These are phyloP conservation scores for Lotmaria passim DNA, from an alignment of 208 protist species.

Conservation along the genomic window DNA sequence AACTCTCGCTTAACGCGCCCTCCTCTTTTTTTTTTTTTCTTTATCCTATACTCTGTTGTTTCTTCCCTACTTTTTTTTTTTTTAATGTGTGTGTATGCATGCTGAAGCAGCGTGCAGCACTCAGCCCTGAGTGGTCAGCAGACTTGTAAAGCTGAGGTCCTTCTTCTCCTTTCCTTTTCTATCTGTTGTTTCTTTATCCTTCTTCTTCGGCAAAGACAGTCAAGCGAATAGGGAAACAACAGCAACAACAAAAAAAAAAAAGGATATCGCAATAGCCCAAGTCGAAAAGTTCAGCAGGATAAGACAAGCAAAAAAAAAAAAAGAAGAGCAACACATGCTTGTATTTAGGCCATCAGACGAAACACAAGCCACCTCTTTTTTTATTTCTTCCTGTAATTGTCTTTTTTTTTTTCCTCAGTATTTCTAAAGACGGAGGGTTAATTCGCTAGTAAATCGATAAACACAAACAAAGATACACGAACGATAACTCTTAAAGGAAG, in stretches of 20 bases:
- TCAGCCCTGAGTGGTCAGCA: no score
- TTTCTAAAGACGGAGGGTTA: neutral
- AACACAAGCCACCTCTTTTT: no score
- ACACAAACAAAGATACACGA: neutral
- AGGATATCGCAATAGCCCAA: no score
- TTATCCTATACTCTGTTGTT: neutral
- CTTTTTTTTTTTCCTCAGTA: slow-evolving; percentile 3
- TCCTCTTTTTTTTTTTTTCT: slow-evolving; percentile 8
- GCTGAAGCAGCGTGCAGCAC: no score
- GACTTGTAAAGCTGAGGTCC: no score
- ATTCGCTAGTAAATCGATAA: no score
- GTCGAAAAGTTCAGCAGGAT: no score
- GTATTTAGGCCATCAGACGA: no score
- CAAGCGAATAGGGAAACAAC: neutral
- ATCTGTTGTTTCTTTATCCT: slow-evolving; percentile 4
- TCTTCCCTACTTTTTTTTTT: neutral
- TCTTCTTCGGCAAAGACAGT: neutral
- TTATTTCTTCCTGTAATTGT: neutral
- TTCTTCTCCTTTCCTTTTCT: slow-evolving; percentile 14
- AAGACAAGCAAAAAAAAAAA: no score
- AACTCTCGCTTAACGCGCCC: no score
- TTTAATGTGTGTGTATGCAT: neutral
- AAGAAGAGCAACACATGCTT: no score
- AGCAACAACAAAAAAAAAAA: no score
- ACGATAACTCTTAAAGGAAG: neutral